Percentiles rank a stretch among this genome's conserved stretches.
phyloP scores from a whole-genome alignment of 2,329 filamentous ascomycete species.

The Ceratocystis colombiana region DNA sequence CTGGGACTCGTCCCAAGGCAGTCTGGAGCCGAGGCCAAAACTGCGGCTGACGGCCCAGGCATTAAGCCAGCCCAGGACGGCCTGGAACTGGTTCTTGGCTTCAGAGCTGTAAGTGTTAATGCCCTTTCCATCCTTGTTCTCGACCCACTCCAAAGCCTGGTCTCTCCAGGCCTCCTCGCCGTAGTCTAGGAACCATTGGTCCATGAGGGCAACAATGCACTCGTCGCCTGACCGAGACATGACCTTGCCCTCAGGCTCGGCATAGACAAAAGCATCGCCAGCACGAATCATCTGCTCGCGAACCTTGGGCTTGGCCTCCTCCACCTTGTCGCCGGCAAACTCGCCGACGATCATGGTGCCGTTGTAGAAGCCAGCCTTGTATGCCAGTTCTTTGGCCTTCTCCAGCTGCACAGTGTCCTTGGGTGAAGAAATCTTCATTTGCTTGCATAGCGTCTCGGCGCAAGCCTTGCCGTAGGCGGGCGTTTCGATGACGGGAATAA shows the following conservation, averaged over 20 bases:
- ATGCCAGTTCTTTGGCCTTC: constrained; percentile 90
- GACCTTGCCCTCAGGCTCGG: constrained; percentile 84
- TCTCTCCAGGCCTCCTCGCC: constrained; percentile 82
- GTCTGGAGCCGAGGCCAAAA: constrained; percentile 84
- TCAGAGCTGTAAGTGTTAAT: constrained; percentile 73
- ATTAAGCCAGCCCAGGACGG: constrained; percentile 82
- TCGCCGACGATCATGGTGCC: constrained; percentile 81
- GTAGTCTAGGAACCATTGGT: constrained; percentile 98
- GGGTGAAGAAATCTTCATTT: constrained; percentile 91
- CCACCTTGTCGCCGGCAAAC: constrained; percentile 77
- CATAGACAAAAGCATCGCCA: constrained; percentile 78
- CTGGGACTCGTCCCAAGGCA: constrained; percentile 87
- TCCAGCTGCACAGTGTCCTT: constrained; percentile 84
- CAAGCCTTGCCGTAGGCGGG: constrained; percentile 78
- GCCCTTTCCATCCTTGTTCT: constrained; percentile 53
- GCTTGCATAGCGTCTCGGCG: constrained; percentile 73
- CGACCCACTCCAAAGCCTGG: constrained; percentile 61
- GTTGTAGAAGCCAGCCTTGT: constrained; percentile 97
- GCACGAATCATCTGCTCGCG: constrained; percentile 64
- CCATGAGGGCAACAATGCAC: constrained; percentile 83
- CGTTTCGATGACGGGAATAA: constrained; percentile 79
- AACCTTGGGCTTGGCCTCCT: constrained; percentile 77
- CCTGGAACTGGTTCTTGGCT: constrained; percentile 69
- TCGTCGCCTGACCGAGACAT: constrained; percentile 83
- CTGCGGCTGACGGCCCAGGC: constrained; percentile 91